Evolutionary conservation across 2,329 filamentous ascomycete species (phyloP), one percentile per base, ranked within the genome.

Genomic region (Plenodomus biglobosus): DNA sequence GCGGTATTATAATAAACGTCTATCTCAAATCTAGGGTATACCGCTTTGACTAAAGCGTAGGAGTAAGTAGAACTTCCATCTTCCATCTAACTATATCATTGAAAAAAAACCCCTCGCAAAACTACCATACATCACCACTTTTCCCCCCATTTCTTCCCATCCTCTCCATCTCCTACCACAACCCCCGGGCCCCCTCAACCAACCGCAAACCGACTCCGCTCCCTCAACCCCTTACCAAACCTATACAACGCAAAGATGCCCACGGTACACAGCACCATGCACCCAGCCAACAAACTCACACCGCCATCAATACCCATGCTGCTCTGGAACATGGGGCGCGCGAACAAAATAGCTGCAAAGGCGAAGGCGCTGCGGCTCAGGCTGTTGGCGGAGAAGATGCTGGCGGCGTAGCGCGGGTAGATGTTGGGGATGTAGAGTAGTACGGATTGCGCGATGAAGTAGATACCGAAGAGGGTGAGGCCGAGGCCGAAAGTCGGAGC

Each of bases 361-460:
- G 84, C 84, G 13, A 86, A 72, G 2, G 80, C 75, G 13, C 62
- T 67, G 37, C 83, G 69, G 13, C 85, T 65, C 3, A 87, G 76
- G 0, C 82, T 64, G 38, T 85, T 85, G 2, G 84, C 84, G 1
- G 86, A 85, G 3, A 87, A 78, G 0, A 84, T 85, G 3, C 57
- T 62, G 10, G 65, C 66, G 15, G 64, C 62, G 19, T 66, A 68
- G 22, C 49, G 79, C 80, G 13, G 85, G 59, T 80, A 86, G 8
- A 79, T 77, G 48, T 87, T 84, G 22, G 86, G 80, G 2, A 87
- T 76, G 56, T 89, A 89, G 6, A 81, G 80, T 39, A 81, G 76
- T 1, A 81, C 68, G 0, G 75, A 72, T 73, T 84, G 80, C 4
- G 51, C 58, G 37, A 69, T 58, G 42, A 62, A 59, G 47, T 66